Base-by-base conservation (phyloP, 1,139 yeast genomes). In the Kluyveromyces sp. region DNA sequence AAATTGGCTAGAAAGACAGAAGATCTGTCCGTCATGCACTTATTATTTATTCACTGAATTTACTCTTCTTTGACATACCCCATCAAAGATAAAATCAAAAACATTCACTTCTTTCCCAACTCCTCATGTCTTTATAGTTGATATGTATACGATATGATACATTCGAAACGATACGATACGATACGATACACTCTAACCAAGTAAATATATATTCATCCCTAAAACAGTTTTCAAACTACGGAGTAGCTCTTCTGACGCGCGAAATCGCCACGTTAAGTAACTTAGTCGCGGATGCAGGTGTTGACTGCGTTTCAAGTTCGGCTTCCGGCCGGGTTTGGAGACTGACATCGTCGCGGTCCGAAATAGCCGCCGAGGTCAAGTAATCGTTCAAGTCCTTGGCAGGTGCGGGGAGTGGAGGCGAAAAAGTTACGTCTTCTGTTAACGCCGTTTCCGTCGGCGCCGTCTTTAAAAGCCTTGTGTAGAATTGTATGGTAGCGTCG, bases 401-500 rank as follows among this genome's bases (percentile, higher is more conserved):
- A 9, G 26, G 26, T 9, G 26, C 26, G 8, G 26, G 26, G 26
- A 6, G 26, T 9, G 26, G 35, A n/a, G 13, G n/a, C 7, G 33
- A 12, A 12, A 32, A 13, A n/a, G 35, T 16, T 6, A 13, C 35
- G 35, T 13, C 16, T 32, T 17, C 35, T 8, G 36, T 33, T 9
- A 9, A 9, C 26, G 19, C 13, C n/a, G 12, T 9, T 19, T 19
- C 36, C 26, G 26, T 26, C 13, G 36, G 26, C 26, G 8, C 11
- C 19, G 18, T 18, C 12, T n/a, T 7, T 9, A 8, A 7, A 25
- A 38, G 13, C 20, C 31, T 13, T 7, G 19, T 19, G 35, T 29
- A 38, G 19, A 17, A 19, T n/a, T 12, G 11, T 4, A 38, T 20
- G n/a, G 36, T 38, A 25, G 73, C 75, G 52, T 73, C 77, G 20